Base-by-base conservation (phyloP, 2,329 filamentous ascomycete species). In the Colletotrichum theobromicola region DNA sequence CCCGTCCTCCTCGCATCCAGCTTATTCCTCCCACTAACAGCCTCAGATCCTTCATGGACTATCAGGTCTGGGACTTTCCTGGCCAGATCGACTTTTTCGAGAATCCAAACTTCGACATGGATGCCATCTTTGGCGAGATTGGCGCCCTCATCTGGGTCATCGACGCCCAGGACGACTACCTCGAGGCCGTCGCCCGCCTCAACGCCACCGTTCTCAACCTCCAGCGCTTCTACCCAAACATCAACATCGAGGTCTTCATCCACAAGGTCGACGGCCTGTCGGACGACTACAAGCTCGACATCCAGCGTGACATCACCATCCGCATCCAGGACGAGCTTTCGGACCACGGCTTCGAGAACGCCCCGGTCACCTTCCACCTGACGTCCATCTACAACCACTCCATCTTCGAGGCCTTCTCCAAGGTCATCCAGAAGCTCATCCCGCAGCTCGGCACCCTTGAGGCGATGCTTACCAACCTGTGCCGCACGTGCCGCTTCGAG, bases 381-480 rank as follows among this genome's bases (percentile, higher is more conserved):
- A 99, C 97, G 16, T 97, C 94, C 81, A 99, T 99, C 83, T 99
- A 98, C 88, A 97, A 99, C 83, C 96, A 98, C 85, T 97, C 94
- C 80, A 98, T 98, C 81, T 99, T 98, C 82, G 97, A 99, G 85
- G 97, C 97, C 64, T 98, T 99, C 83, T 96, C 94, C 87, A 98
- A 98, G 84, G 96, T 99, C 76, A 98, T 99, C 77, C 97, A 99
- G 84, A 98, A 98, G 84, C 90, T 99, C 34, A 96, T 99, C 66
- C 96, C 97, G 1, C 94, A 98, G 76, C 90, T 99, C 9, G 95
- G 95, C 7, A 97, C 96, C 30, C 91, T 99, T 70, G 97, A 99
- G 85, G 94, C 95, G 65, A 91, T 99, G 84, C 93, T 99, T 80
- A 98, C 97, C 80, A 97, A 96, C 78, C 90, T 99, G 55, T 97